These are phyloP conservation scores for Sclerotinia sclerotiorum DNA, from an alignment of 2,329 filamentous ascomycete genomes.

Conservation along the genomic window DNA sequence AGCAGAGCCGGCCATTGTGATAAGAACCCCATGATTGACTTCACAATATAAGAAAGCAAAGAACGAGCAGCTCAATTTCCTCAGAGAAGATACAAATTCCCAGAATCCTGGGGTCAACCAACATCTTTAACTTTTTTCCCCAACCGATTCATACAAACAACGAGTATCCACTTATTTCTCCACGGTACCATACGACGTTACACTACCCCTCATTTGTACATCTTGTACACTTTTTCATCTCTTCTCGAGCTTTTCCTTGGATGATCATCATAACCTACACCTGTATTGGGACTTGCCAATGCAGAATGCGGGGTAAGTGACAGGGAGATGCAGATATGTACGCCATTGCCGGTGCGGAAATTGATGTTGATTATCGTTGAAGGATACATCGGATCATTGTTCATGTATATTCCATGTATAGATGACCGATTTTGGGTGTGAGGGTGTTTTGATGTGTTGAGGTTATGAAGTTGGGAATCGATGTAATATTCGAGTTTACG, in stretches of 20 bases:
- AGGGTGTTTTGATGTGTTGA: not conserved
- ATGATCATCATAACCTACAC: conserved; percentile 8
- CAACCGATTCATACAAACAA: not conserved
- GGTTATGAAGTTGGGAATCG: not conserved
- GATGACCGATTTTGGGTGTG: not conserved
- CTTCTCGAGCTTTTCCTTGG: not conserved
- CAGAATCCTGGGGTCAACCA: not conserved
- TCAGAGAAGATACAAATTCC: not conserved
- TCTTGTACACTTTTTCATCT: not conserved
- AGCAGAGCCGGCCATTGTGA: not conserved
- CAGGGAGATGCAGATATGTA: not conserved
- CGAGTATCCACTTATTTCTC: not conserved
- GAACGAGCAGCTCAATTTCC: not conserved
- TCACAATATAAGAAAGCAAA: not conserved
- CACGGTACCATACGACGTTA: conserved; percentile 17
- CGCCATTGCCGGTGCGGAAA: conserved; percentile 10
- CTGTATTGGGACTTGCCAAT: conserved; percentile 2
- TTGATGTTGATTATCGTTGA: not conserved
- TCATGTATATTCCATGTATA: not conserved
- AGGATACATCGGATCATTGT: not conserved
- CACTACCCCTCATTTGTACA: conserved; percentile 17
- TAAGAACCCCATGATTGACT: not conserved
- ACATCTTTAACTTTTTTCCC: conserved; percentile 5
- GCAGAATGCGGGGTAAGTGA: conserved; percentile 14
- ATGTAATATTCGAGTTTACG: not conserved